Base-by-base conservation (phyloP, 345 rosid genomes). In the Brassica cretica region DNA sequence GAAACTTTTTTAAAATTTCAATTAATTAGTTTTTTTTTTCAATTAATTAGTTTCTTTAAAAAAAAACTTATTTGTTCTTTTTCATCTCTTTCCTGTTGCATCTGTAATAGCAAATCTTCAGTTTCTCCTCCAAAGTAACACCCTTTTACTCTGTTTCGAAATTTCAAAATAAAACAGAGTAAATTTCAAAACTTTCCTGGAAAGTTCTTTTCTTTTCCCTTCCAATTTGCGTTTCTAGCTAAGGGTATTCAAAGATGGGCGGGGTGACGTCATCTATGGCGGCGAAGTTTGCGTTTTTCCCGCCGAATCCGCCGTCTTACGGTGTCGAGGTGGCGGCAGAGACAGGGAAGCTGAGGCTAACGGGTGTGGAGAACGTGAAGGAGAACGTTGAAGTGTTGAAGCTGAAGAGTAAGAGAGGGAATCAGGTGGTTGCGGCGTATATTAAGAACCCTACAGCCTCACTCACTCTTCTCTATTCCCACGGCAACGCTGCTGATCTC, bases 401-500 rank as follows among this genome's bases (percentile, higher is more conserved):
- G 80, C 74, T 90, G 74, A 81, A 82, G 24, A 94, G 97, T 0
- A 89, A 90, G 89, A 86, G 90, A 75, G 94, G 98, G 78, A 94
- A 88, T 81, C 87, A 83, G 69, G 90, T 92, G 72, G 94, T 88
- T 69, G 97, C 93, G 19, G 84, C 93, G 72, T 94, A 88, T 79
- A 80, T 92, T 49, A 87, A 86, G 87, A 94, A 92, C 60, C 95
- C 93, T 29, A 46, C 84, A 9, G 98, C 98, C n/a, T 76, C 88
- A 19, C 84, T 92, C 72, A 92, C 98, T 1, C 46, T 92, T 41
- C 87, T 92, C n/a, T 92, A 92, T 79, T 91, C 98, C 1, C 98
- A 94, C 35, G 98, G 98, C 8, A 94, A 94, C 83, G 98, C 98
- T 2, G 98, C 97, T 56, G 98, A 94, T 90, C 89, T 94, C 67